Evolutionary conservation across 139 green algal genomes (phyloP), one percentile per base, ranked within the genome.

Genomic region (Chlorella sorokiniana): DNA sequence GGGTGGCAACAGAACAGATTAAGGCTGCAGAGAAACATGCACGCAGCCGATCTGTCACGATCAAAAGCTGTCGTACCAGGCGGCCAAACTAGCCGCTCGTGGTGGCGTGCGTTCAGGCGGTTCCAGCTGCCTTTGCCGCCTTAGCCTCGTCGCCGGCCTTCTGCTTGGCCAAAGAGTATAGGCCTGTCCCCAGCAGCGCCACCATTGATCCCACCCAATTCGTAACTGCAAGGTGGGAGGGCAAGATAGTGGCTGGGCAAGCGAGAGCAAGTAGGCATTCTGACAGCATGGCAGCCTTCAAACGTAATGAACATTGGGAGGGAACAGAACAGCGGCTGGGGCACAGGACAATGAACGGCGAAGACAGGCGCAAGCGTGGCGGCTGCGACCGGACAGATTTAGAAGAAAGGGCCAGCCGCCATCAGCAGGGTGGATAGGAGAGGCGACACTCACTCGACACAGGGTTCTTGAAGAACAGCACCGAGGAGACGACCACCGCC

Each of bases 161-260:
- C 79, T 96, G 89, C 23, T 89, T 92, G 20, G 94, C 94, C 20
- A 94, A 18, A 16, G 84, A 93, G 86, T 98, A 98, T 1, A 97
- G 85, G 75, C 94, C 95, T 2, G 94, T 97, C 38, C 94, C 94
- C n/a, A 93, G 75, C 75, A 98, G 94, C 51, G 94, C 94, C 11
- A 97, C 62, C 45, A 86, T 75, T n/a, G 85, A 91, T 56, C 94
- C 94, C 3, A 93, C 80, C 92, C 92, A 96, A 88, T 98, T 98
- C 22, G 97, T 76, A 5, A 73, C n/a, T 33, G 84, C 91, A 69
- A 70, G 86, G 78, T 92, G 90, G 79, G 90, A 89, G 59, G 90
- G 84, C 22, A 91, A 83, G 63, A 2, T 7, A 7, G 44, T 11
- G 27, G 27, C 41, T 27, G 37, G 9, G 20, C 20, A 1, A 33